Evolutionary conservation across 805 yeast genomes (phyloP).

Genomic region (Teunomyces pallodes): DNA sequence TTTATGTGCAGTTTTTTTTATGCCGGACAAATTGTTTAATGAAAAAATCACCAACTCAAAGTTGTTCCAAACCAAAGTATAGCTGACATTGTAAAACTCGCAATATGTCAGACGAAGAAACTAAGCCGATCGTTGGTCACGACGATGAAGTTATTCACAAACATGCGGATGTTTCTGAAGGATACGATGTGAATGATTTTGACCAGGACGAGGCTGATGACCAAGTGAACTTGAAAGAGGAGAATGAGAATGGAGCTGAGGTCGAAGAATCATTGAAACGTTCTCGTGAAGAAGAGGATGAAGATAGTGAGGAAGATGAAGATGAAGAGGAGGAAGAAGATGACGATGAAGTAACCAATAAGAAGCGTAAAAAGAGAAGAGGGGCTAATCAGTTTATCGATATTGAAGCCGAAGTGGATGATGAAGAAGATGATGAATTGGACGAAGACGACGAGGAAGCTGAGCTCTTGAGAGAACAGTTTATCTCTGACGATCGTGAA

Average conservation of each 20-base stretch:
- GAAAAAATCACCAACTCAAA: not conserved
- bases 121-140: not conserved
- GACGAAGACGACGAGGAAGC: conserved; percentile 90
- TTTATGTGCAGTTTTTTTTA: not conserved
- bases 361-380: conserved; percentile 45
- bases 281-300: conserved; percentile 15
- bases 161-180: not conserved
- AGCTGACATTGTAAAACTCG: not conserved
- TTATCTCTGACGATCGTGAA: conserved; percentile 71
- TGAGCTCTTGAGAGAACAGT: conserved; percentile 80
- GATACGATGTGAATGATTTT: not conserved
- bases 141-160: not conserved
- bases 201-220: conserved; percentile 11
- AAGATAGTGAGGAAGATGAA: conserved; percentile 47
- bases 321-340: conserved; percentile 52
- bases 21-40: not conserved
- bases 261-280: conserved; percentile 6
- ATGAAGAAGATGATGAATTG: conserved; percentile 89
- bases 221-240: conserved; percentile 13
- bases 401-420: conserved; percentile 98
- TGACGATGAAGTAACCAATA: conserved; percentile 51
- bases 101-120: conserved; percentile 5
- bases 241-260: conserved; percentile 8
- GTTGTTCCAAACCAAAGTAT: not conserved
- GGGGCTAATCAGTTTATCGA: conserved; percentile 84